Evolutionary conservation across 1,284 basidiomycete species (phyloP), one percentile per base, ranked within the genome.

Genomic region (Chalciporus piperatoides): DNA sequence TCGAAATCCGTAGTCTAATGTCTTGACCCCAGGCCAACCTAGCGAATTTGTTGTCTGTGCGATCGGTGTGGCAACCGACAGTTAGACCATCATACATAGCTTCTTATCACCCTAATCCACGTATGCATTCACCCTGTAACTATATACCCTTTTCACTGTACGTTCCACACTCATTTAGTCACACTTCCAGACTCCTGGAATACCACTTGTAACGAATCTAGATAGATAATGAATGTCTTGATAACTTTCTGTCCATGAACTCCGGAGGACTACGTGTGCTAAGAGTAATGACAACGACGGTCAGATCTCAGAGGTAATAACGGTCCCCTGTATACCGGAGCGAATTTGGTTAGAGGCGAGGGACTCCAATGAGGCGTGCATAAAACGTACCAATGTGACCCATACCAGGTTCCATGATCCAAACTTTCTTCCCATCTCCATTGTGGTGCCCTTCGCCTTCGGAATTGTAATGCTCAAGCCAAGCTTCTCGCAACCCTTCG

Each of bases 391-490:
- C 88, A 50, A 91, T 89, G 52, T 90, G 85, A 2, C 88, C 88
- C 79, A 91, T 86, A 6, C 88, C 88, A 40, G 88, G 88, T 54
- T 87, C 78, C 69, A 89, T 80, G 11, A 85, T 73, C 86, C 87
- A 91, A 15, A 82, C 78, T 60, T 82, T 84, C 40, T 78, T 73
- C 12, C 81, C 79, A 37, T 70, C 68, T 10, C 63, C 68, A 36
- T 62, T 53, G 33, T 68, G 61, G 28, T 63, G 63, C 0, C 58
- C 64, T 46, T 71, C 67, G 9, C 69, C 74, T 59, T 74, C 68
- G 6, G 70, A 68, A 53, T 78, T 73, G 36, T 75, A 75, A 42
- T 76, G 73, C 48, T 81, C 74, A 30, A 87, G 66, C 84, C 87
- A 86, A 6, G 79, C 76, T 68, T 90, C 86, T 46, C 75, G 75